Percentiles rank a stretch among this genome's conserved stretches.
phyloP scores from a whole-genome alignment of 345 rosid genomes.

The Eucalyptus cloeziana region DNA sequence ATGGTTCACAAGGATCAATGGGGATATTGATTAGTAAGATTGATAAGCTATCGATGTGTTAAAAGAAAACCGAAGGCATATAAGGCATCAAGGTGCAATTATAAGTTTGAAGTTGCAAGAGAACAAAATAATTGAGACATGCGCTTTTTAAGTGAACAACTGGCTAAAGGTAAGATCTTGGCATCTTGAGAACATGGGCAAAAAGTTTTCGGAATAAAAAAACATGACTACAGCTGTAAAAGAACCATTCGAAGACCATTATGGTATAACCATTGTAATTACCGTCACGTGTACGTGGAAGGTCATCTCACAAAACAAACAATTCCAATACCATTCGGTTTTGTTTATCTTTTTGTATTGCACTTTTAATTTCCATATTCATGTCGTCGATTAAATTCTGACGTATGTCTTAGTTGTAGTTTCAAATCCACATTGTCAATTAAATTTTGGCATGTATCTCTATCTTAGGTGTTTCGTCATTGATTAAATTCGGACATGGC shows the following conservation, averaged over 20 bases:
- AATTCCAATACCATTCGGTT: too few species aligned
- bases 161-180: neutral
- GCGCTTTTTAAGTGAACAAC: neutral
- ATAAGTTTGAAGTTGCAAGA: neutral
- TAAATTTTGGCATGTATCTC: too few species aligned
- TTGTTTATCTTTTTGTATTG: too few species aligned
- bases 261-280: neutral
- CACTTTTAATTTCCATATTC: too few species aligned
- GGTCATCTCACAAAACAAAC: too few species aligned
- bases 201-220: neutral
- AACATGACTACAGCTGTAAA: neutral
- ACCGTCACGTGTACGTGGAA: accelerated
- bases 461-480: too few species aligned
- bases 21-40: neutral
- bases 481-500: too few species aligned
- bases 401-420: accelerated
- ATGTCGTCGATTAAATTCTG: accelerated
- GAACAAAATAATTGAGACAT: neutral
- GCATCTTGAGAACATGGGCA: neutral
- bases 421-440: too few species aligned
- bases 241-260: neutral
- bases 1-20: neutral
- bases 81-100: neutral
- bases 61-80: neutral
- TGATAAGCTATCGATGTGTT: neutral